These are phyloP conservation scores for Fraxinus baroniana DNA, from an alignment of 305 asterid genomes.

Conservation along the genomic window DNA sequence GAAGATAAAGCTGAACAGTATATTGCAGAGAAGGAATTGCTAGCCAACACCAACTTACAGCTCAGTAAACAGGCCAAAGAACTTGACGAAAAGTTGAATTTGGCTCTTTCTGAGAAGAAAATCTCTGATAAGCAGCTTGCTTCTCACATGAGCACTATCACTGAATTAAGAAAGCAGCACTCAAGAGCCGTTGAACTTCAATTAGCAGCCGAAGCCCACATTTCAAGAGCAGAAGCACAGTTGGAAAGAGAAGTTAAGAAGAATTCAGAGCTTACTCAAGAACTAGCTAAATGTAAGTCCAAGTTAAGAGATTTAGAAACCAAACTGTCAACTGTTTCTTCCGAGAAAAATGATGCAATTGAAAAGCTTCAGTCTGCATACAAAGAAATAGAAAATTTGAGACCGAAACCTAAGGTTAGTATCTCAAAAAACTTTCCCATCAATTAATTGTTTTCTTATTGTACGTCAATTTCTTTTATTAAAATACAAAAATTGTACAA, in stretches of 20 bases:
- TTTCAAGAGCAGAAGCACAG: constrained; percentile 54
- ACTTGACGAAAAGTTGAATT: constrained; percentile 51
- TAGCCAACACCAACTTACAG: constrained; percentile 53
- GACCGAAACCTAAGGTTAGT: constrained; percentile 25
- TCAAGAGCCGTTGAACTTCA: constrained; percentile 61
- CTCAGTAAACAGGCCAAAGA: constrained; percentile 52
- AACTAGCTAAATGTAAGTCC: constrained; percentile 49
- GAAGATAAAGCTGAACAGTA: constrained; percentile 50
- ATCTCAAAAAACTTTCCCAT: too few relatives aligned
- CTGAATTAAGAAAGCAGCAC: constrained; percentile 62
- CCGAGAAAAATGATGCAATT: constrained; percentile 52
- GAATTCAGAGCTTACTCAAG: constrained; percentile 54
- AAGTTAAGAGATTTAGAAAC: constrained; percentile 46
- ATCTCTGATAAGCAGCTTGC: constrained; percentile 47
- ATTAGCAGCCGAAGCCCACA: constrained; percentile 52
- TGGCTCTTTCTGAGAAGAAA: constrained; percentile 53
- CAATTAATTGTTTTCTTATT: too few relatives aligned
- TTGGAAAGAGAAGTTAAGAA: constrained; percentile 45
- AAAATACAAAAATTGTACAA: too few relatives aligned
- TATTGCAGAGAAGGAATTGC: constrained; percentile 52
- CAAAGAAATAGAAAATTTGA: constrained; percentile 48
- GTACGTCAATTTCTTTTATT: too few relatives aligned
- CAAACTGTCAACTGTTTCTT: constrained; percentile 38
- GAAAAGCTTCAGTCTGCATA: constrained; percentile 46
- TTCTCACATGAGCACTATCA: constrained; percentile 54